These are phyloP conservation scores for Kluyveromyces marxianus DNA, from an alignment of 1,139 yeast species.

Conservation along the genomic window DNA sequence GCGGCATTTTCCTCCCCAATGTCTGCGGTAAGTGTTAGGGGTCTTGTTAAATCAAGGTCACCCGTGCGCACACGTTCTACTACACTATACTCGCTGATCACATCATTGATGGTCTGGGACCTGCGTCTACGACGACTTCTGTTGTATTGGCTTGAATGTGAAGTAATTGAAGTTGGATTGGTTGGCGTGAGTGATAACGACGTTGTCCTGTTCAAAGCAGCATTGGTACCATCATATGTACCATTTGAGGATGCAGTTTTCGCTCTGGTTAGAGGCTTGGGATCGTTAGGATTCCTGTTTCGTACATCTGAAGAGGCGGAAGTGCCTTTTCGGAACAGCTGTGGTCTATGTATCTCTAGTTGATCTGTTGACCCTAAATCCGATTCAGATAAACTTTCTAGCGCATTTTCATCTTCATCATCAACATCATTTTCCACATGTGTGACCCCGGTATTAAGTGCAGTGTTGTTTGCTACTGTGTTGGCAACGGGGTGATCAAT, in stretches of 20 bases:
- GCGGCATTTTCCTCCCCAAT: constrained; percentile 20
- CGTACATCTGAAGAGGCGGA: background rate
- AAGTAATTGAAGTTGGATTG: background rate
- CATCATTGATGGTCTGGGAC: constrained; percentile 47
- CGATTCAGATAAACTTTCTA: constrained; percentile 1
- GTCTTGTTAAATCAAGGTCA: constrained; percentile 23
- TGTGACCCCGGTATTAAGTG: background rate
- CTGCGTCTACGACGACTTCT: constrained; percentile 25
- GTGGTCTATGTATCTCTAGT: background rate
- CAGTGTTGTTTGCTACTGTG: background rate
- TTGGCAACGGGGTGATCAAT: too few species aligned
- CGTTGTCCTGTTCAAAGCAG: background rate
- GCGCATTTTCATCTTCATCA: background rate
- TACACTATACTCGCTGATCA: constrained; percentile 54
- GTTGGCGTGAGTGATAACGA: background rate
- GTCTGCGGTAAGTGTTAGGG: constrained; percentile 24
- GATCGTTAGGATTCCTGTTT: background rate
- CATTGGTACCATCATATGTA: background rate
- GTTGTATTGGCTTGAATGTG: background rate
- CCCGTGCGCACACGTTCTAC: constrained; percentile 26
- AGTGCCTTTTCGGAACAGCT: background rate
- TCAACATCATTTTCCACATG: background rate
- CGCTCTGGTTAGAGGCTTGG: background rate
- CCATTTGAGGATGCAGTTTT: background rate
- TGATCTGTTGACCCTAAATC: constrained; percentile 1